These are phyloP conservation scores for Nicotiana otophora DNA, from an alignment of 257 asterid genomes.

Conservation along the genomic window DNA sequence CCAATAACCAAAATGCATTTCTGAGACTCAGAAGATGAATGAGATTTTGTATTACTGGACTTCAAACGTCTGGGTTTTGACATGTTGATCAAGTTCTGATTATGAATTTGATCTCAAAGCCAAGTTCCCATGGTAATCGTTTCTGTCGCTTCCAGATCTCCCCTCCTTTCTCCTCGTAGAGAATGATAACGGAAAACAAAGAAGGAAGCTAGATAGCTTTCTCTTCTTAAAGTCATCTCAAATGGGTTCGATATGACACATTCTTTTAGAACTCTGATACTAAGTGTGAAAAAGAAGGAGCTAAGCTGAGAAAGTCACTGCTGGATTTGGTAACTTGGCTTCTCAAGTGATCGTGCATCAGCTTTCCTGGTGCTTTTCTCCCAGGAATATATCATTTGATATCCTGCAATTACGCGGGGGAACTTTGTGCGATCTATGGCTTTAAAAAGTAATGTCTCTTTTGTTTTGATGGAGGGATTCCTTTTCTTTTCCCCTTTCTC, in stretches of 20 bases:
- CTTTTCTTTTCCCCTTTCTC: not conserved
- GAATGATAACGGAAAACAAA: not conserved
- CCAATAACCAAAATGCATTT: not conserved
- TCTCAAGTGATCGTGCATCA: not conserved
- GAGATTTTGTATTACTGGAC: not conserved
- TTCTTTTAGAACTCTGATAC: not conserved
- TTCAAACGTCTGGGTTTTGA: not conserved
- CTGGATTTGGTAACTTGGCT: not conserved
- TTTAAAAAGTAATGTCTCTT: not conserved
- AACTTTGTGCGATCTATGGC: not conserved
- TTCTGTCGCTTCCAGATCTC: not conserved
- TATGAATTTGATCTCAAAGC: not conserved
- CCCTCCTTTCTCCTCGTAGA: not conserved
- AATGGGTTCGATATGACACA: not conserved
- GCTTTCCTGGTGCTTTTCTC: conserved; percentile 1
- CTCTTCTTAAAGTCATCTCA: not conserved
- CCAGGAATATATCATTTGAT: not conserved
- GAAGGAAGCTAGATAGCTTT: not conserved
- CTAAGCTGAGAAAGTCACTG: not conserved
- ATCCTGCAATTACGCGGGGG: not conserved
- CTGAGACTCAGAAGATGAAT: not conserved
- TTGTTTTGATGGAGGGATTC: not conserved
- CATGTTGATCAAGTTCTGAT: not conserved
- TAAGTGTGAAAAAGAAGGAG: not conserved
- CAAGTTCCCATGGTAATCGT: conserved; percentile 1